Evolutionary conservation across 345 rosid genomes (phyloP).

Genomic region (Lumnitzera racemosa): DNA sequence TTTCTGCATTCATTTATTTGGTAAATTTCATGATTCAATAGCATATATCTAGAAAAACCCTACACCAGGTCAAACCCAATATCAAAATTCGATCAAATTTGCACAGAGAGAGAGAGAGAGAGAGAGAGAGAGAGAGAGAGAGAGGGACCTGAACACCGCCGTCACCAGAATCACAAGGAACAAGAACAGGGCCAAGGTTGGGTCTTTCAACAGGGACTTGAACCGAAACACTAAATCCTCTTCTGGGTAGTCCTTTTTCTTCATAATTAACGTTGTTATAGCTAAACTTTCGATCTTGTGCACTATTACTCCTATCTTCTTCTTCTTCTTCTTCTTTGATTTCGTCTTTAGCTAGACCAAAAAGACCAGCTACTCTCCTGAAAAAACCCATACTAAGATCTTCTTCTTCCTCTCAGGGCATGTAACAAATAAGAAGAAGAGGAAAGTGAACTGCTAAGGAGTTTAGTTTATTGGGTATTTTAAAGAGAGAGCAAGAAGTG

Average conservation of each 20-base stretch:
- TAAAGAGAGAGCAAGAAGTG: not conserved
- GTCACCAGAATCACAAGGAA: slow-evolving; percentile 57
- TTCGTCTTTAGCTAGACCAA: slow-evolving; percentile 68
- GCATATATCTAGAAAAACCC: too few relatives aligned
- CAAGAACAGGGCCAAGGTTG: slow-evolving; percentile 47
- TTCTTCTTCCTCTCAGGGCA: slow-evolving; percentile 1
- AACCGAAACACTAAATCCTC: slow-evolving; percentile 79
- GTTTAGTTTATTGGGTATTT: not conserved
- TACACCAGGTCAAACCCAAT: too few relatives aligned
- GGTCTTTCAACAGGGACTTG: slow-evolving; percentile 72
- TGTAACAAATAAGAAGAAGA: not conserved
- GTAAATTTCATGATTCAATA: too few relatives aligned
- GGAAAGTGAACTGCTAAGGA: not conserved
- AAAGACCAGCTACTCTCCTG: slow-evolving; percentile 70
- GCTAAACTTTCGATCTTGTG: not conserved
- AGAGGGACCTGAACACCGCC: slow-evolving; percentile 87
- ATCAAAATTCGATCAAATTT: not conserved
- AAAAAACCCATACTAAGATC: slow-evolving; percentile 58
- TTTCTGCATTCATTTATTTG: too few relatives aligned
- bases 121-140: not conserved
- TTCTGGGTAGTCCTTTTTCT: slow-evolving; percentile 67
- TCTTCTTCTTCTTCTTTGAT: slow-evolving; percentile 40
- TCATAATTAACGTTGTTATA: slow-evolving; percentile 27
- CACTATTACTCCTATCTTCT: slow-evolving; percentile 18
- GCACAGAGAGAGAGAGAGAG: not conserved